phyloP scores from a whole-genome alignment of 805 yeast species.

The Hanseniaspora valbyensis region DNA sequence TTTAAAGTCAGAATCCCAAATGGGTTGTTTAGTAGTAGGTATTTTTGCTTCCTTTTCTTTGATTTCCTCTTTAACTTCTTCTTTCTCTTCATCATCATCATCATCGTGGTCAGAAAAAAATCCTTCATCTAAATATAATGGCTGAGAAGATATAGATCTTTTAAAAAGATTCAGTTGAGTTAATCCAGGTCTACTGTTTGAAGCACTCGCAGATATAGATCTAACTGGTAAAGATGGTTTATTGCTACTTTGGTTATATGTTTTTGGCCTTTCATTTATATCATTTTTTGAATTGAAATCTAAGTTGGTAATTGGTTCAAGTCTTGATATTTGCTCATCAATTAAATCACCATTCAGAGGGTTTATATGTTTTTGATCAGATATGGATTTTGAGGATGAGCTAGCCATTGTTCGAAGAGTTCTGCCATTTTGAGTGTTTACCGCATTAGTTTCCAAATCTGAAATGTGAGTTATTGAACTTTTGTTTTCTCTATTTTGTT shows the following conservation, averaged over 20 bases:
- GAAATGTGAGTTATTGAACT: not conserved
- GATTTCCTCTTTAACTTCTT: too few species aligned
- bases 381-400: not conserved
- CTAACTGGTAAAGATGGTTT: not conserved
- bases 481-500: not conserved
- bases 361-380: not conserved
- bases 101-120: not conserved
- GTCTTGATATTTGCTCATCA: not conserved
- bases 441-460: not conserved
- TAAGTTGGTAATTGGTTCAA: not conserved
- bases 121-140: not conserved
- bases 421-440: not conserved
- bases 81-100: not conserved
- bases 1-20: too few species aligned
- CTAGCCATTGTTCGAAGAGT: not conserved
- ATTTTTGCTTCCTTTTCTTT: too few species aligned
- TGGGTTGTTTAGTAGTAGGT: too few species aligned
- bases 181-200: not conserved
- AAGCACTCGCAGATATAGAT: not conserved
- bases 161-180: not conserved
- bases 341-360: not conserved
- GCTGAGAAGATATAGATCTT: not conserved
- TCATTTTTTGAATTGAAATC: not conserved
- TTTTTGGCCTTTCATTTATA: not conserved
- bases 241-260: too few species aligned